A percentile compares a stretch with the other conserved stretches of the same genome.
These are phyloP conservation scores for Helianthus tuberosus DNA, from an alignment of 129 eudicot genomes.

Conservation along the genomic window DNA sequence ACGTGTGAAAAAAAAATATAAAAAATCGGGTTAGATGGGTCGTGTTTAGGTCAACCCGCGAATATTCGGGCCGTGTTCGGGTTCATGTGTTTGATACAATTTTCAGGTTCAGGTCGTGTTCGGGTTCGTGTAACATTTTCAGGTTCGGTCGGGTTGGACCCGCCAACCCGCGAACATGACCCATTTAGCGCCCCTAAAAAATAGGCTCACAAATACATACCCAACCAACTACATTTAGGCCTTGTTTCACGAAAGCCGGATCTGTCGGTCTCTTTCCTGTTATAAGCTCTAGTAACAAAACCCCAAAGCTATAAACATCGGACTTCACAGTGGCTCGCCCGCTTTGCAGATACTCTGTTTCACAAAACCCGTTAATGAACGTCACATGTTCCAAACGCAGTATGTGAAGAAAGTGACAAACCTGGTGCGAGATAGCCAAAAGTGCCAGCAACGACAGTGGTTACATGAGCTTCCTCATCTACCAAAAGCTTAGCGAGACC, in stretches of 20 bases:
- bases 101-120: no score
- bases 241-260: slow-evolving; percentile 77
- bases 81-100: no score
- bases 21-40: no score
- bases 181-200: no score
- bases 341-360: slow-evolving; percentile 88
- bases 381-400: neutral
- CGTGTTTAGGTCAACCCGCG: no score
- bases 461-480: slow-evolving; percentile 95
- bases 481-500: slow-evolving; percentile 97
- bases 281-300: slow-evolving; percentile 82
- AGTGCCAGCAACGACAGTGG: slow-evolving; percentile 99
- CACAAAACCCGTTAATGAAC: neutral
- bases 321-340: slow-evolving; percentile 98
- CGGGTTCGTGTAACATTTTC: no score
- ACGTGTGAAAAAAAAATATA: no score
- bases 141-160: no score
- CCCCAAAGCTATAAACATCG: slow-evolving; percentile 98
- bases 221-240: slow-evolving; percentile 97
- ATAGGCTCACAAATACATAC: slow-evolving; percentile 36
- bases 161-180: no score
- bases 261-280: slow-evolving; percentile 98
- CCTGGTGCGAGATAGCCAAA: slow-evolving; percentile 99
- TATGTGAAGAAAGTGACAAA: slow-evolving; percentile 19
- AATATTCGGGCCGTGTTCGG: no score